These are phyloP conservation scores for Macrolepiota albuminosa DNA, from an alignment of 768 basidiomycete genomes.

Conservation along the genomic window DNA sequence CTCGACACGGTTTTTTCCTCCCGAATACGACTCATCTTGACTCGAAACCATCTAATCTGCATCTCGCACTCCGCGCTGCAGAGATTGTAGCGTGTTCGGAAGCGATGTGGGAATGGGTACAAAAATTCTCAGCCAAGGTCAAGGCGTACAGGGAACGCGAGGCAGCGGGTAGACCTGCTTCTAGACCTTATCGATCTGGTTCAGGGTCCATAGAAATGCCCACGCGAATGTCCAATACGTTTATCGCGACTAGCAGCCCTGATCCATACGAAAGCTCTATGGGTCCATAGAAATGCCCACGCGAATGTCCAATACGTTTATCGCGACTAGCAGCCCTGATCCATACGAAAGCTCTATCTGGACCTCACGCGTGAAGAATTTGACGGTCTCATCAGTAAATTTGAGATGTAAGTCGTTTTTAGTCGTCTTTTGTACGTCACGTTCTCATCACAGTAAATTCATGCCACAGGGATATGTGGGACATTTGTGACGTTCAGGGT, in stretches of 20 bases:
- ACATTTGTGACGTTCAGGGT: constrained; percentile 44
- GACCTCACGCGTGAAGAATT: constrained; percentile 58
- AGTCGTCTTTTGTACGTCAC: constrained; percentile 2
- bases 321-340: constrained; percentile 15
- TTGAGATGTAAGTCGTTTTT: constrained; percentile 49
- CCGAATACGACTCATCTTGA: constrained; percentile 56
- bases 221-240: constrained; percentile 8
- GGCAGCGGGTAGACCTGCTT: neutral
- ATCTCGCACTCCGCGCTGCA: constrained; percentile 53
- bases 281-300: constrained; percentile 11
- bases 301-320: constrained; percentile 9
- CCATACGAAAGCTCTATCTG: constrained; percentile 27
- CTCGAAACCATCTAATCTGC: constrained; percentile 53
- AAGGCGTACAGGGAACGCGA: constrained; percentile 1
- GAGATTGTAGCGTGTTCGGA: constrained; percentile 71
- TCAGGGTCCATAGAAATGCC: constrained; percentile 13
- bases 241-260: constrained; percentile 9
- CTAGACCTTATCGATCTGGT: constrained; percentile 6
- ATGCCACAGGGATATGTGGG: constrained; percentile 58
- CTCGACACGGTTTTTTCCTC: constrained; percentile 29
- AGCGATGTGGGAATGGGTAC: constrained; percentile 78
- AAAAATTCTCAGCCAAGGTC: constrained; percentile 37
- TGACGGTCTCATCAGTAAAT: constrained; percentile 50
- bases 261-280: constrained; percentile 33
- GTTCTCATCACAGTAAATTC: neutral